Conservation (phyloP, 1,284 basidiomycete species). For the Exsudoporus floridanus region DNA sequence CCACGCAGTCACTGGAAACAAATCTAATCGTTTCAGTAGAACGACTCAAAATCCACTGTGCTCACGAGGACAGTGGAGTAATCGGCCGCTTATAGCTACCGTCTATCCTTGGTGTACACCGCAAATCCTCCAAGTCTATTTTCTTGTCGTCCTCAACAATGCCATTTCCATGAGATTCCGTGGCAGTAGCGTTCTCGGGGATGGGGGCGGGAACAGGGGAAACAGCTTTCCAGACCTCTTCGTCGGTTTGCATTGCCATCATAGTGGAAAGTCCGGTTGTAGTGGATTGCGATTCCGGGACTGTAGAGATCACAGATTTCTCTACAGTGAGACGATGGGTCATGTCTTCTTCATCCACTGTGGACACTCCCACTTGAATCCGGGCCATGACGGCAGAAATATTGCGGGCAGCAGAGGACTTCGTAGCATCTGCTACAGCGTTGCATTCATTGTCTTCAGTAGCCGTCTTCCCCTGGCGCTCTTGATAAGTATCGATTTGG, state of each 20-base stretch:
- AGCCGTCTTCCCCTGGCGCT: neutral
- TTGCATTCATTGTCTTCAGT: neutral
- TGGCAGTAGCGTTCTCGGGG: neutral
- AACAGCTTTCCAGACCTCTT: too few species aligned
- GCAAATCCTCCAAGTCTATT: neutral
- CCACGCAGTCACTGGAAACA: neutral
- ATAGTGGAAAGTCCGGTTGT: too few species aligned
- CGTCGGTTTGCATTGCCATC: too few species aligned
- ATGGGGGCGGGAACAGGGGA: too few species aligned
- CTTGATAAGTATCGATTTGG: neutral
- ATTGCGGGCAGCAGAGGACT: neutral
- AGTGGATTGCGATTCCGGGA: too few species aligned
- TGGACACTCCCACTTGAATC: too few species aligned
- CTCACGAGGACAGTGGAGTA: slow-evolving; percentile 5
- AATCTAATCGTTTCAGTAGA: neutral
- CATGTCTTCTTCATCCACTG: too few species aligned
- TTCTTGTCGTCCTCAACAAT: neutral
- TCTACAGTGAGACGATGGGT: too few species aligned
- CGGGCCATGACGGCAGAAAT: too few species aligned
- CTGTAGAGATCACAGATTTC: too few species aligned
- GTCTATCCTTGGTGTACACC: too few species aligned
- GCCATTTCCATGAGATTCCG: neutral
- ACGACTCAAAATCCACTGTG: neutral
- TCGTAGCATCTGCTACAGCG: neutral
- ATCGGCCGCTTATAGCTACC: neutral